Evolutionary conservation across 139 green algal genomes (phyloP), one percentile per base, ranked within the genome.

Genomic region (Chlamydomonas sp.): DNA sequence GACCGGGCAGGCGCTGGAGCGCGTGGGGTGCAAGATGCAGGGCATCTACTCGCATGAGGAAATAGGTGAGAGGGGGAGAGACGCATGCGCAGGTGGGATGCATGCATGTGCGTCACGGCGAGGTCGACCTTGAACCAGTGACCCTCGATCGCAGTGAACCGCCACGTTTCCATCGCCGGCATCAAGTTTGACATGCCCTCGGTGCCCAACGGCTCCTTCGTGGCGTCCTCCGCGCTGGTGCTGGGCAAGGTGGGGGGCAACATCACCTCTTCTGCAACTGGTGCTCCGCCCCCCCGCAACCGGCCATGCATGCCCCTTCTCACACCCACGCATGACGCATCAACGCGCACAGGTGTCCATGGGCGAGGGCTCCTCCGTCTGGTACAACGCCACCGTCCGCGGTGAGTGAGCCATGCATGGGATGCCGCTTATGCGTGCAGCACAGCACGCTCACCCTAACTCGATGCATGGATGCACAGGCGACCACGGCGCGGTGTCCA

Each of bases 1-100:
- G 75, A 95, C 87, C 1, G 94, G 94, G 0, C 90, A 96, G 63
- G 91, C 94, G 1, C 71, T 98, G 29, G 94, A 98, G 54, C 77
- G 89, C 8, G 57, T 95, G 1, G 94, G 94, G 5, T 93, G 85
- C 61, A 39, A 64, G 0, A 59, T 98, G 69, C 89, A 95, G 70
- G 94, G 94, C 48, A 91, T 87, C 31, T 88, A 90, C 36, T 88
- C 86, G 0, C 97, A 90, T 58, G 67, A 82, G 31, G 93, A 98
- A 81, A 79, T 95, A 28, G 60, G 93, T 98, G 69, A 81, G 89
- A n/a, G n/a, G n/a, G n/a, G n/a, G n/a, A 68, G 0, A 26, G n/a
- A n/a, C n/a, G n/a, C n/a, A n/a, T n/a, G n/a, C n/a, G n/a, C n/a
- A n/a, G n/a, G n/a, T n/a, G n/a, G n/a, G n/a, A n/a, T n/a, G n/a